These are phyloP conservation scores for Pelargonium citronellum DNA, from an alignment of 441 rosid genomes.

Conservation along the genomic window DNA sequence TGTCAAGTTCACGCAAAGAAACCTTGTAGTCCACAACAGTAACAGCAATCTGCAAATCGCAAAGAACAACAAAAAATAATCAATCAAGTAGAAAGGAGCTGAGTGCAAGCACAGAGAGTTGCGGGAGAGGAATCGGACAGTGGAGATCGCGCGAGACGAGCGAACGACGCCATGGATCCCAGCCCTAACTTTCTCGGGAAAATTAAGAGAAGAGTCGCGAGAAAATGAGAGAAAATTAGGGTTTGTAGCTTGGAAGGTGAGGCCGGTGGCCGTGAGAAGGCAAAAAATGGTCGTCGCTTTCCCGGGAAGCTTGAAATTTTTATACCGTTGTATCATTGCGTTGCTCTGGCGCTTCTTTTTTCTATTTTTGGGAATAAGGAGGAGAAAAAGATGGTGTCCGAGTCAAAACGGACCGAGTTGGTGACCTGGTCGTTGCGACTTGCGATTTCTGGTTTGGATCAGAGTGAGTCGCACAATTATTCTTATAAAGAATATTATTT, in stretches of 20 bases:
- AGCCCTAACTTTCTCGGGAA: constrained; percentile 25
- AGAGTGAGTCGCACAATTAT: no score
- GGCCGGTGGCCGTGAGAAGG: constrained; percentile 39
- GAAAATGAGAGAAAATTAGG: constrained; percentile 21
- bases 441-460: no score
- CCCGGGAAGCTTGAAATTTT: constrained; percentile 38
- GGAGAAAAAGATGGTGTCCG: no score
- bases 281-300: constrained; percentile 36
- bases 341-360: no score
- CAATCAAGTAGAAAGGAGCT: neutral
- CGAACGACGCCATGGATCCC: constrained; percentile 43
- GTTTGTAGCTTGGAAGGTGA: constrained; percentile 36
- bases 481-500: no score
- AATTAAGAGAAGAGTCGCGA: constrained; percentile 21
- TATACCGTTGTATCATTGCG: constrained; percentile 3
- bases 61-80: constrained; percentile 4
- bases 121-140: constrained; percentile 35
- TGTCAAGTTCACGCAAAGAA: constrained; percentile 38
- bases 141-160: constrained; percentile 61
- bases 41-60: constrained; percentile 42
- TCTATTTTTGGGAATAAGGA: no score
- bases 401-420: no score
- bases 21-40: constrained; percentile 66
- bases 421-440: no score
- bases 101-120: neutral